Base-by-base conservation (phyloP, 768 basidiomycete genomes). In the Podaxis sp. region DNA sequence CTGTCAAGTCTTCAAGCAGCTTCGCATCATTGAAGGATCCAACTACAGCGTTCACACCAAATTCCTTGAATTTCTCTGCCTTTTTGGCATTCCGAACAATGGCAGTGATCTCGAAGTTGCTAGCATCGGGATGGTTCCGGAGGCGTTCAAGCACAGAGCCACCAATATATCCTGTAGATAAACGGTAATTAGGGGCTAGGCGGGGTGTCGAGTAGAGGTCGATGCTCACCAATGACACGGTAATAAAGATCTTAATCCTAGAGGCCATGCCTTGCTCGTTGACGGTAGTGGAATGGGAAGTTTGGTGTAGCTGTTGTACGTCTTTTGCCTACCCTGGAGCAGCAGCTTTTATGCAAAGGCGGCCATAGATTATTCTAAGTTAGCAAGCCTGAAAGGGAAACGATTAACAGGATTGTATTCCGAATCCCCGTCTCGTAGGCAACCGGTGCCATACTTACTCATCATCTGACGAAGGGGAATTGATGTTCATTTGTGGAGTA, bases 21-120 rank as follows among this genome's bases (percentile, higher is more conserved):
- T 68, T 66, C 9, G 72, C 65, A 67, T 86, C 81, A 15, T 72
- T 64, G 61, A 79, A 66, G 3, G 78, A 78, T 44, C 82, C 82
- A 11, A 81, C 64, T 44, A 80, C 68, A 1, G 76, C 69, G 19
- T 75, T 74, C 22, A 82, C 67, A 6, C 77, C 78, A 6, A 81
- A 70, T 5, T 68, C 57, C 49, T 71, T 70, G 54, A 85, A 68
- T 61, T 78, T 75, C 48, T 76, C 77, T 0, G 82, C 83, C 64
- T 83, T 84, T 59, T 79, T 76, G 3, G 71, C 62, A 33, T 72
- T 75, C 39, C 83, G 80, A 4, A 84, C 78, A 15, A 84, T 72
- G 9, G 75, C 80, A 2, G 78, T 81, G 48, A 84, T 77, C 12
- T 76, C 71, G 63, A 81, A 76, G 7, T 70, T 69, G 15, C 67